Conservation (phyloP, 352 stramenopile species). For the Phytophthora multivora region DNA sequence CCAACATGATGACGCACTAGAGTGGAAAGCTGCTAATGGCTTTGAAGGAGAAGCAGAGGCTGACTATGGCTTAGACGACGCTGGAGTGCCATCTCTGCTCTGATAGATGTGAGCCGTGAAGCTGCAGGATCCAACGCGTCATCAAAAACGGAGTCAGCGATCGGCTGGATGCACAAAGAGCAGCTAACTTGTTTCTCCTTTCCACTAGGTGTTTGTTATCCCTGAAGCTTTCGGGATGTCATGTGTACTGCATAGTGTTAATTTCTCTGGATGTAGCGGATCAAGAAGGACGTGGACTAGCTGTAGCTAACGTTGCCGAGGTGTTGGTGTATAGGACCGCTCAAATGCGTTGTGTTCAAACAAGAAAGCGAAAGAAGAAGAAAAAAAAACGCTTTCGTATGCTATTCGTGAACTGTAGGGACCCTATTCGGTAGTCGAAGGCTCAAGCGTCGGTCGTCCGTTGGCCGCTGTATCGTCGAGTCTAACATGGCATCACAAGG, state of each 20-base stretch:
- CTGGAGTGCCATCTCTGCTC: constrained; percentile 33
- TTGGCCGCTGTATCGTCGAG: neutral
- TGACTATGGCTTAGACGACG: constrained; percentile 36
- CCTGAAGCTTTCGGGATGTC: neutral
- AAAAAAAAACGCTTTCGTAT: neutral
- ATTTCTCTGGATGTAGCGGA: constrained; percentile 18
- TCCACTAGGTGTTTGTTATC: constrained; percentile 10
- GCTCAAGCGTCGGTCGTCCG: constrained; percentile 22
- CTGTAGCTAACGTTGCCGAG: neutral
- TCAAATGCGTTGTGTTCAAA: constrained; percentile 13
- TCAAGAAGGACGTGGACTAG: constrained; percentile 7
- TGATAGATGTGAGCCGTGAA: constrained; percentile 19
- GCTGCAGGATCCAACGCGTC: constrained; percentile 1
- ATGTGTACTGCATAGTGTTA: constrained; percentile 22
- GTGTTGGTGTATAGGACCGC: constrained; percentile 5
- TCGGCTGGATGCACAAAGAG: constrained; percentile 1
- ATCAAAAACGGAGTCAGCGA: neutral
- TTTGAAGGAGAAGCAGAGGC: constrained; percentile 25
- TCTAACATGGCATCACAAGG: constrained; percentile 14
- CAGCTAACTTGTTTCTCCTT: constrained; percentile 20
- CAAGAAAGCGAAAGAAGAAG: constrained; percentile 10
- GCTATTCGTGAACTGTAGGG: neutral
- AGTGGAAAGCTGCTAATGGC: constrained; percentile 35
- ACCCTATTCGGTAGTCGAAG: constrained; percentile 10
- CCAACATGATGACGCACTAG: constrained; percentile 27